Conservation (phyloP, 352 stramenopile genomes). For the Lagenidium giganteum region DNA sequence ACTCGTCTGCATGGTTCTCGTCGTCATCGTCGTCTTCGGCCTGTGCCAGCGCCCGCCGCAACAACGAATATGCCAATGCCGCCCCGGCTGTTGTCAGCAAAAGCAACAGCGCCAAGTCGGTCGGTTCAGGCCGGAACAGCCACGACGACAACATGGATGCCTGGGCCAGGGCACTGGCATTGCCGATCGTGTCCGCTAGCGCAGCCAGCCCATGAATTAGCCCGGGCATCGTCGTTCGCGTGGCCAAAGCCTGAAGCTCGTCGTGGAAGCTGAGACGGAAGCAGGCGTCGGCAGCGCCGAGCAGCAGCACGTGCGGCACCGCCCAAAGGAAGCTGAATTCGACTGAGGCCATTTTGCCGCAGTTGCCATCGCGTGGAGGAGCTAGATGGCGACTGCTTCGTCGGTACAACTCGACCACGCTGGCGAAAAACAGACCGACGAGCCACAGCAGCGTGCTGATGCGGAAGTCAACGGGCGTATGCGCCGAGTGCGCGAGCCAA, state of each 20-base stretch:
- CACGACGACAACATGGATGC: slow-evolving; percentile 46
- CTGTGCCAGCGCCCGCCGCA: neutral
- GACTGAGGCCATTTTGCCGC: slow-evolving; percentile 20
- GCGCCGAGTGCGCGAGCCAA: neutral
- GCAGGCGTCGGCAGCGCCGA: slow-evolving; percentile 49
- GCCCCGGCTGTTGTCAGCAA: slow-evolving; percentile 54
- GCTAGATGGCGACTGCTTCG: slow-evolving; percentile 7
- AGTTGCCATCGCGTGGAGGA: slow-evolving; percentile 15
- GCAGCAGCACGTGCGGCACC: slow-evolving; percentile 42
- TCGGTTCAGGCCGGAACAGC: slow-evolving; percentile 46
- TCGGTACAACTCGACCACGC: slow-evolving; percentile 77
- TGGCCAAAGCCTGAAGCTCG: slow-evolving; percentile 34
- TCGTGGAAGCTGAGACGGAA: slow-evolving; percentile 63
- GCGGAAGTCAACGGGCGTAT: slow-evolving; percentile 20
- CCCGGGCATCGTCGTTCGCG: slow-evolving; percentile 29
- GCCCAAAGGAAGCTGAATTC: slow-evolving; percentile 58
- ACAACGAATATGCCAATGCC: slow-evolving; percentile 46
- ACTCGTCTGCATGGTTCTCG: neutral
- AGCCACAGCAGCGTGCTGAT: slow-evolving; percentile 53
- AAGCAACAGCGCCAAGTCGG: slow-evolving; percentile 58
- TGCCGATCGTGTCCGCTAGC: slow-evolving; percentile 50
- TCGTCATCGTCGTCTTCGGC: neutral
- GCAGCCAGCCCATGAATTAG: slow-evolving; percentile 40
- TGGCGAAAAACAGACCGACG: slow-evolving; percentile 61
- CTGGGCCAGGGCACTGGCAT: slow-evolving; percentile 40